Conservation (phyloP, 2,329 filamentous ascomycete species). For the Colletotrichum higginsianum region DNA sequence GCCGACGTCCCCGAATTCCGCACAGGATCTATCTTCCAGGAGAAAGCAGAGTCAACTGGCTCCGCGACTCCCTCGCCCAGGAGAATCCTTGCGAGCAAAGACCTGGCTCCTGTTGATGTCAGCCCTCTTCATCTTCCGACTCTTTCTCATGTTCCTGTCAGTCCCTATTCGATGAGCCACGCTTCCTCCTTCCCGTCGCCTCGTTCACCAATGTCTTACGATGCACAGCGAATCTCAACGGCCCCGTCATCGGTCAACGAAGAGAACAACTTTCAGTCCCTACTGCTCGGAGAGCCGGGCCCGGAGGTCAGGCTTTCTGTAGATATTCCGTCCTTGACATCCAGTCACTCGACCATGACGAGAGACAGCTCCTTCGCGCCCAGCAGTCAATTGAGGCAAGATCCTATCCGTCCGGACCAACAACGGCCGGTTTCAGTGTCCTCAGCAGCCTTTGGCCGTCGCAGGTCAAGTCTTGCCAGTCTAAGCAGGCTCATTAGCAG, state of each 20-base stretch:
- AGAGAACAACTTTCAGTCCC: conserved; percentile 78
- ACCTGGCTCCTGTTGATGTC: conserved; percentile 67
- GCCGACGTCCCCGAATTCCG: conserved; percentile 55
- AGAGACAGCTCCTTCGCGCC: conserved; percentile 71
- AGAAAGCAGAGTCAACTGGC: conserved; percentile 54
- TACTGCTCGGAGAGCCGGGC: conserved; percentile 81
- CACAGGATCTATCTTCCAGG: conserved; percentile 53
- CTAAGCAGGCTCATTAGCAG: conserved; percentile 83
- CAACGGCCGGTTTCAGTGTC: conserved; percentile 73
- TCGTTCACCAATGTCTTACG: conserved; percentile 77
- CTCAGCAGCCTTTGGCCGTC: conserved; percentile 74
- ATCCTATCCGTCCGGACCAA: conserved; percentile 64
- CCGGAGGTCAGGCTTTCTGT: conserved; percentile 80
- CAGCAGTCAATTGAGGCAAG: conserved; percentile 64
- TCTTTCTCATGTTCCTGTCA: conserved; percentile 65
- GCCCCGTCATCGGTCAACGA: conserved; percentile 82
- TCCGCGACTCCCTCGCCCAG: conserved; percentile 63
- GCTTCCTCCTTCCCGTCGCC: conserved; percentile 80
- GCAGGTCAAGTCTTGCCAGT: conserved; percentile 83
- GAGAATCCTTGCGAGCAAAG: conserved; percentile 57
- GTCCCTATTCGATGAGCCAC: conserved; percentile 76
- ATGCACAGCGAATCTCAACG: conserved; percentile 81
- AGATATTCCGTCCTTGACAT: conserved; percentile 81
- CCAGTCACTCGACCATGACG: conserved; percentile 84
- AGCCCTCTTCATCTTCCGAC: conserved; percentile 61